Evolutionary conservation across 2,329 filamentous ascomycete genomes (phyloP).

Genomic region (Verticillium tricorpus): DNA sequence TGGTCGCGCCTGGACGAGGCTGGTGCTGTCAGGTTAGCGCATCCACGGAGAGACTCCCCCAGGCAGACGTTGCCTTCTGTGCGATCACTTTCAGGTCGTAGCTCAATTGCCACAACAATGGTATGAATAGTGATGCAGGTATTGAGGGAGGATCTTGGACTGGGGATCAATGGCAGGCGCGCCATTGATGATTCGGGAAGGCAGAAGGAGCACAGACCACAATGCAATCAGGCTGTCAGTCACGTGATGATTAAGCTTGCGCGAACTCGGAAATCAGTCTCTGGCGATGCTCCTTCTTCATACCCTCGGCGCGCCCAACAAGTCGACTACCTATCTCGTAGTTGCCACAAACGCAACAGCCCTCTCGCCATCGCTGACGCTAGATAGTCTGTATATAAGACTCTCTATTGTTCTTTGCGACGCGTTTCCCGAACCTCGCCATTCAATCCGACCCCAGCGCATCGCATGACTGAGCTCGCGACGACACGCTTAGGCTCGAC

Average conservation of each 20-base stretch:
- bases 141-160: not conserved
- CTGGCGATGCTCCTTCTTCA: slow-evolving; percentile 6
- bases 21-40: slow-evolving; percentile 2
- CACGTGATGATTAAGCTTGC: slow-evolving; percentile 41
- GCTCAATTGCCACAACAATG: not conserved
- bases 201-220: not conserved
- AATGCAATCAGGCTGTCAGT: slow-evolving; percentile 7
- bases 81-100: not conserved
- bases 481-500: slow-evolving; percentile 43
- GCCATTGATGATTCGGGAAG: not conserved
- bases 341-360: not conserved
- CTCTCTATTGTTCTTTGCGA: not conserved
- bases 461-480: slow-evolving; percentile 42
- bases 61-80: not conserved
- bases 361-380: not conserved
- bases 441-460: not conserved
- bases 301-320: not conserved
- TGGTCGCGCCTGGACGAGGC: not conserved
- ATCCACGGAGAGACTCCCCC: not conserved
- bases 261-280: slow-evolving; percentile 21
- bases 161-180: not conserved
- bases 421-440: slow-evolving; percentile 6
- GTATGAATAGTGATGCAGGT: not conserved
- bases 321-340: not conserved
- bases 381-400: not conserved